A percentile compares a stretch with the other conserved stretches of the same genome.
phyloP scores from a whole-genome alignment of 1,284 basidiomycete genomes.

The Tetrapyrgos nigripes region DNA sequence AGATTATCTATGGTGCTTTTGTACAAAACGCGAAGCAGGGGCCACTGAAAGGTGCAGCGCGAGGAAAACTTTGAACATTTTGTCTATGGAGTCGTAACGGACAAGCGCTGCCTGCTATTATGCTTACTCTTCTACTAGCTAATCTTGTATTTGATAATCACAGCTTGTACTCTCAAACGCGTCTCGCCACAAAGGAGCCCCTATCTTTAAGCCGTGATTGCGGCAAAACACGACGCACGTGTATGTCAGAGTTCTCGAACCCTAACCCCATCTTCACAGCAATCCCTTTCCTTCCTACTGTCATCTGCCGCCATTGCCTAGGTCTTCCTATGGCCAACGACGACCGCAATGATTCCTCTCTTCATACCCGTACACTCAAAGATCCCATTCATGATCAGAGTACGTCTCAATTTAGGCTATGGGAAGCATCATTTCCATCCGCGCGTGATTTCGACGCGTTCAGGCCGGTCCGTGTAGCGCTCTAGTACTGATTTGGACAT shows the following conservation, averaged over 20 bases:
- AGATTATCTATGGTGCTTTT: constrained; percentile 18
- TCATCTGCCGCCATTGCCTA: background rate
- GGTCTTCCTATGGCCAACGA: background rate
- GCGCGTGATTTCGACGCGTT: constrained; percentile 19
- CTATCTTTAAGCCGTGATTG: too few relatives aligned
- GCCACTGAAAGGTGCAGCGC: background rate
- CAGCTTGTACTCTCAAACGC: too few relatives aligned
- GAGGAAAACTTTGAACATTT: background rate
- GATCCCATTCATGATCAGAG: constrained; percentile 57
- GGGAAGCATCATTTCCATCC: constrained; percentile 29
- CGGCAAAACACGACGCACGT: too few relatives aligned
- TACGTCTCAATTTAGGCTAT: constrained; percentile 30
- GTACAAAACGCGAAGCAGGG: constrained; percentile 7
- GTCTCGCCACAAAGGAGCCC: too few relatives aligned
- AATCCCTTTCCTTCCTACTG: background rate
- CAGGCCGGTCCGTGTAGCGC: background rate
- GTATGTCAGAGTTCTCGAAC: too few relatives aligned
- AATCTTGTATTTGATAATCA: too few relatives aligned
- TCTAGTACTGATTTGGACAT: constrained; percentile 1
- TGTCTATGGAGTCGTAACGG: too few relatives aligned
- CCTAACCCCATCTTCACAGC: too few relatives aligned
- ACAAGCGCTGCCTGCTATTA: too few relatives aligned
- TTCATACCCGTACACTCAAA: constrained; percentile 31
- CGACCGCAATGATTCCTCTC: background rate
- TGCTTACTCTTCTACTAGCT: too few relatives aligned